Evolutionary conservation across 2,329 filamentous ascomycete genomes (phyloP), one percentile per base, ranked within the genome.

Genomic region (Ceratocystis smalleyi): DNA sequence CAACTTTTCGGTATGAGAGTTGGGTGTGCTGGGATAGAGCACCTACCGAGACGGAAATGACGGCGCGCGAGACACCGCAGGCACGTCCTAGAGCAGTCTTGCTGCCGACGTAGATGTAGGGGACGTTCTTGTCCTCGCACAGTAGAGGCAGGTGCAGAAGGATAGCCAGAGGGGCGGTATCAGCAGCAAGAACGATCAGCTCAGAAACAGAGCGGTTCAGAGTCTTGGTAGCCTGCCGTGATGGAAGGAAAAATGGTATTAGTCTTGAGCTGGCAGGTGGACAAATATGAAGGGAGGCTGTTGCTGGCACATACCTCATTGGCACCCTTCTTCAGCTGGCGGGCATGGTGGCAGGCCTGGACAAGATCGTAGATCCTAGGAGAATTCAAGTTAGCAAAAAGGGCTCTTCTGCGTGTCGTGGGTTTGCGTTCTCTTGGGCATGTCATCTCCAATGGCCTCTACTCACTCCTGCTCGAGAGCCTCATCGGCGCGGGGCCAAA

Each of bases 121-220:
- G 77, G 27, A 76, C 73, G 75, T 83, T 83, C 79, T 87, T 87
- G 77, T 89, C 87, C 76, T 96, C 91, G 74, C 86, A 86, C 62
- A 96, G 84, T 30, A 96, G 85, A 35, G 92, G 92, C 54, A 96
- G 80, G 77, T 95, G 91, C 67, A 96, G 83, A 60, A 95, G 81
- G 69, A 96, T 96, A 63, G 90, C 88, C 62, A 96, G 81, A 51
- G 91, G 91, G 66, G 83, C 82, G 70, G 90, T 94, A 74, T 97
- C 92, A 68, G 89, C 91, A 59, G 91, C 90, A 64, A 96, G 84
- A 70, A 97, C 83, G 72, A 96, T 86, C 68, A 97, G 79, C 78
- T 97, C 92, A 70, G 85, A 85, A 68, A 92, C 91, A 77, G 92
- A 91, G 70, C 92, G 87, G 79, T 94, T 95, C 61, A 96, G 81